phyloP scores from a whole-genome alignment of 2,329 filamentous ascomycete genomes.

The Alternaria triticimaculans region DNA sequence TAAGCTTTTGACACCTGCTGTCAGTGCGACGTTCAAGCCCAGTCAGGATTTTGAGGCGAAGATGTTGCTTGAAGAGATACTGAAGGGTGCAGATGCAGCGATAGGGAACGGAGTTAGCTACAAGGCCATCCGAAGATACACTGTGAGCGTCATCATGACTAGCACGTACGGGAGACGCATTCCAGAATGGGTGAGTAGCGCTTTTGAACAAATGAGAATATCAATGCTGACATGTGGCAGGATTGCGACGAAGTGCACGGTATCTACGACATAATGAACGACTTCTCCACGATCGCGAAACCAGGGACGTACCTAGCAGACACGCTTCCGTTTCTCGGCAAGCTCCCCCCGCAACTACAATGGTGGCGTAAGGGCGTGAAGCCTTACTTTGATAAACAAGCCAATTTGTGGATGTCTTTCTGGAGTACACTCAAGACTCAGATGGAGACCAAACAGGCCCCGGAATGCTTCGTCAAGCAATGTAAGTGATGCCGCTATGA shows the following conservation, averaged over 20 bases:
- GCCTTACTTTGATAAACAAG: conserved; percentile 40
- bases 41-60: conserved; percentile 56
- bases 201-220: neutral
- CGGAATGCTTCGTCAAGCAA: conserved; percentile 47
- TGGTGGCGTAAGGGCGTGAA: conserved; percentile 40
- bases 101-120: conserved; percentile 33
- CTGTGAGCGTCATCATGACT: conserved; percentile 47
- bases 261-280: conserved; percentile 46
- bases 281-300: conserved; percentile 39
- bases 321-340: conserved; percentile 36
- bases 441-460: conserved; percentile 40
- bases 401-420: conserved; percentile 42
- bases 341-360: conserved; percentile 36
- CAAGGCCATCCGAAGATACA: conserved; percentile 40
- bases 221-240: conserved; percentile 10
- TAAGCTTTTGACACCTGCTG: conserved; percentile 46
- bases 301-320: conserved; percentile 44
- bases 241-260: conserved; percentile 41
- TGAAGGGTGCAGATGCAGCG: conserved; percentile 35
- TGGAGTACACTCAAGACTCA: conserved; percentile 39
- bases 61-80: conserved; percentile 53
- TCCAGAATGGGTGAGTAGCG: conserved; percentile 36
- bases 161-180: conserved; percentile 45
- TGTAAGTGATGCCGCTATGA: neutral
- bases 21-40: conserved; percentile 51